Percentiles rank a stretch among this genome's conserved stretches.
phyloP scores from a whole-genome alignment of 2,329 filamentous ascomycete species.

The Aspergillus novofumigatus region DNA sequence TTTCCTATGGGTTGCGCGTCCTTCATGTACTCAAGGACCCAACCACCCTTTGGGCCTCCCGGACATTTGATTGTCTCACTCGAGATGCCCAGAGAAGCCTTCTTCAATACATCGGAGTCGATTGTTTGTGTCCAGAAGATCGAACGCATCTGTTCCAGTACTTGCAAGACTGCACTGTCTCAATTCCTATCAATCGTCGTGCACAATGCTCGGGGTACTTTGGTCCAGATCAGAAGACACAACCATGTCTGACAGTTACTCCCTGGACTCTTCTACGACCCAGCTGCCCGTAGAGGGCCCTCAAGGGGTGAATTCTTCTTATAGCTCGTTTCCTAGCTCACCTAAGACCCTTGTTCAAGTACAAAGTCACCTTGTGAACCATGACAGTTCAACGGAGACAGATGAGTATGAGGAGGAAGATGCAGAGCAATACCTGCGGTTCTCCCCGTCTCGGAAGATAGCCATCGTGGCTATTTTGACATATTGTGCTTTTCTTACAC shows the following conservation, averaged over 20 bases:
- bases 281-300: conserved; percentile 8
- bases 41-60: background rate
- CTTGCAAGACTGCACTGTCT: background rate
- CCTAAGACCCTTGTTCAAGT: conserved; percentile 26
- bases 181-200: background rate
- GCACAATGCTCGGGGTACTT: conserved; percentile 3
- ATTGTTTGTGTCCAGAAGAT: background rate
- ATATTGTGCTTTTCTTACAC: conserved; percentile 72
- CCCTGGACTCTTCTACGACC: conserved; percentile 9
- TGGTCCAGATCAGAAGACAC: background rate
- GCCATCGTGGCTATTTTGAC: conserved; percentile 66
- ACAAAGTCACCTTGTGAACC: conserved; percentile 31
- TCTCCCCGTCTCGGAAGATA: conserved; percentile 59
- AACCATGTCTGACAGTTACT: conserved; percentile 10
- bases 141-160: background rate
- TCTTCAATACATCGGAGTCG: background rate
- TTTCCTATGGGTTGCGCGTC: background rate
- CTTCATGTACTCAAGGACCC: background rate
- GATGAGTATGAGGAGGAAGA: conserved; percentile 39
- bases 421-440: conserved; percentile 59
- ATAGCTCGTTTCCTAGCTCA: conserved; percentile 9
- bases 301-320: conserved; percentile 10
- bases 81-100: background rate
- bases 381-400: conserved; percentile 24
- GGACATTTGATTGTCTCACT: background rate